Evolutionary conservation across 345 rosid species (phyloP), one percentile per base, ranked within the genome.

Genomic region (Arabis alpina): DNA sequence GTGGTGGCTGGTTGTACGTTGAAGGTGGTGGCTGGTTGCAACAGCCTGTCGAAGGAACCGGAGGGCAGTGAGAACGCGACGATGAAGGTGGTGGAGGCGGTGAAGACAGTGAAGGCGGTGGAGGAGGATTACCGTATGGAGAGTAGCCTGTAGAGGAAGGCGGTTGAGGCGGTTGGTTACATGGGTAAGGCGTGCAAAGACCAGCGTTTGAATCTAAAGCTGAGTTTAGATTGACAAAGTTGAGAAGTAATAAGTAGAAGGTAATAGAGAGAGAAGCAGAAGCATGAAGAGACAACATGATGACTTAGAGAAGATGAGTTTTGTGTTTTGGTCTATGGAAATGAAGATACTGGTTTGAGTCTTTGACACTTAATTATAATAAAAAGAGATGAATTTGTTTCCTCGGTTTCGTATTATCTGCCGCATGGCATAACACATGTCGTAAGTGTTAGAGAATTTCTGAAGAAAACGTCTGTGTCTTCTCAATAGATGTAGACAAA

Each of bases 361-460:
- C 41, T 60, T 54, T 23, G 54, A 48, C 42, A 53, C 41, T 45
- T 45, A 19, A 19, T n/a, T n/a, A 16, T 27, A 68, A 41, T 61
- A 47, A 28, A 44, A 42, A 19, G 14, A 63, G 36, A 64, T 49
- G 66, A 54, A 0, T 9, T 7, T 34, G 54, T 25, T 8, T 32
- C 68, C 72, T 34, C 8, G 7, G 50, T 59, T 65, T 64, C 76
- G 76, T 60, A 47, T 51, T 10, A 51, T 64, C 71, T 71, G 80
- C 80, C 80, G 80, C 76, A 71, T 76, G 80, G 76, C 76, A 76
- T 63, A 43, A 64, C 76, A 76, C 80, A 70, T 76, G 79, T 76
- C 79, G 55, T 24, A 51, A 56, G 15, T 49, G 24, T 50, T 70
- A 44, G 27, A 50, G 49, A 24, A 60, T 43, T 73, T 60, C 37